Base-by-base conservation (phyloP, 495 filamentous ascomycete species). In the Tuber magnatum region DNA sequence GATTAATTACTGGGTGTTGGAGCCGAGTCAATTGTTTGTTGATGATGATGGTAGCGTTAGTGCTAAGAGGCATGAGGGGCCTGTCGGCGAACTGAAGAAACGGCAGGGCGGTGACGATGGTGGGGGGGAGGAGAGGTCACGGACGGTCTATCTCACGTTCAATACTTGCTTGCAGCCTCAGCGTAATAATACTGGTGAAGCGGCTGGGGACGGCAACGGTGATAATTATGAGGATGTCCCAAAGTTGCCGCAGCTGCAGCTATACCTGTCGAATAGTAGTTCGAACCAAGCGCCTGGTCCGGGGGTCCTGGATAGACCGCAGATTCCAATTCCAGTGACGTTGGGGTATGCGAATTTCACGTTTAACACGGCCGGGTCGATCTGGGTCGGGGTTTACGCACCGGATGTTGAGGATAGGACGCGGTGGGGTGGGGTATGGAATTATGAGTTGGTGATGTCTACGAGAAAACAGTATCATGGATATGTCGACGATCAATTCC, bases 391-490 rank as follows among this genome's bases (percentile, higher is more conserved):
- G 3, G 86, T 99, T 1, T 85, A 86, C 41, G 94, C 93, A 4
- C 90, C 91, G 0, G 85, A 88, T 35, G 83, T 89, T 8, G 86
- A 88, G 2, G 78, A 83, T 16, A 68, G 39, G 24, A 73, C 76
- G 12, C 73, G 75, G 73, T 80, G 78, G 78, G 61, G 76, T 35
- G 43, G 81, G 75, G 8, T 81, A 82, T 98, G 92, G 83, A 91
- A 89, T 75, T 94, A 93, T 80, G 85, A 94, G 78, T 84, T 99
- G 8, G 92, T 92, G 3, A 90, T 89, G n/a, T 97, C 95, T 10
- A 91, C 90, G 56, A 91, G 96, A 77, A 87, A 79, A 0, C 89
- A 85, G 70, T 97, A 92, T 83, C 90, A 93, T 81, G 86, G 81
- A 20, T 90, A 88, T 73, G 83, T 87, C 61, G 81, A 85, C 1